Evolutionary conservation across 495 filamentous ascomycete species (phyloP), one percentile per base, ranked within the genome.

Genomic region (Aspergillus sclerotiicarbonarius): DNA sequence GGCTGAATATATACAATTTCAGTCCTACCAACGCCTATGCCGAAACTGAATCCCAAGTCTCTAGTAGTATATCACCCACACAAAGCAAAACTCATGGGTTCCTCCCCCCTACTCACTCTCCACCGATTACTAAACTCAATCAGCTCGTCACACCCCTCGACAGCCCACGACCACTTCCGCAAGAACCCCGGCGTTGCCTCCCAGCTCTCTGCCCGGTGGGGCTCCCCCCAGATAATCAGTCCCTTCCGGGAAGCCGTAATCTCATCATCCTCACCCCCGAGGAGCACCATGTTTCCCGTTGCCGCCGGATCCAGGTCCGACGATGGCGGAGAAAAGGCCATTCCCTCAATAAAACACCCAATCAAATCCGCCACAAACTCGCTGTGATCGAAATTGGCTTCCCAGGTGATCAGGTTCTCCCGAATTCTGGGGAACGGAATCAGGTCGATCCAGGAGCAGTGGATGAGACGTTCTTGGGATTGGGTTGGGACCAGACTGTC

Each of bases 71-170:
- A 25, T 25, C 25, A 25, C 25, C 2, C 25, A 25, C 25, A 25
- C 25, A 25, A 25, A 2, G 37, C 9, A 41, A 41, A 6, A 20
- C 31, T 16, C 32, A 57, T 51, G 8, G 57, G 57, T 15, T 60
- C 57, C 31, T 60, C 57, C 0, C 57, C 57, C 33, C 57, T 54
- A 4, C 19, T 39, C 30, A n/a, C 41, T 33, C 57, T 54, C 57
- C 57, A 60, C 19, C 52, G 51, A 58, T 63, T 58, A 52, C 58
- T 63, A n/a, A 46, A 59, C 37, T 61, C 56, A 30, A 58, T 60
- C 33, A 64, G 30, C 31, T 58, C 62, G 8, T 55, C 53, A 37
- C 54, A 57, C 6, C 57, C 57, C 44, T 54, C 50, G 9, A 55
- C 51, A 8, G 19, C 51, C 57, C 57, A 60, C 15, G 30, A 31